These are phyloP conservation scores for Candida oleophila DNA, from an alignment of 805 yeast species.

Conservation along the genomic window DNA sequence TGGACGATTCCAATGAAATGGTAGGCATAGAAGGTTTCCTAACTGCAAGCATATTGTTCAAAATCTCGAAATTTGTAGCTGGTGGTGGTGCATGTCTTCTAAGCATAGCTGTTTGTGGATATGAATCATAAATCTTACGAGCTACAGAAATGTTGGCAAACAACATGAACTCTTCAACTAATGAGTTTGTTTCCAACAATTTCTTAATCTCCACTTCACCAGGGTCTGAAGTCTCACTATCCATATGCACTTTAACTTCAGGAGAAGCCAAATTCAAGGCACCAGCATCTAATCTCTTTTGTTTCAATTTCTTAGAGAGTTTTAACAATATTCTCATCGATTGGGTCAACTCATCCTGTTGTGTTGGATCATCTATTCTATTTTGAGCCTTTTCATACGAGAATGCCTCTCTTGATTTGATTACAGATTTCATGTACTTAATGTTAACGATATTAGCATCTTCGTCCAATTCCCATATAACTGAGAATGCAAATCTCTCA, in stretches of 20 bases:
- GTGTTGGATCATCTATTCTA: constrained; percentile 76
- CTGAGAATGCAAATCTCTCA: constrained; percentile 94
- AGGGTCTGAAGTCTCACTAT: constrained; percentile 95
- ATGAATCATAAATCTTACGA: constrained; percentile 83
- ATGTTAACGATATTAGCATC: constrained; percentile 82
- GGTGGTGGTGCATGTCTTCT: constrained; percentile 99
- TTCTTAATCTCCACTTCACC: constrained; percentile 91
- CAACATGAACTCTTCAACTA: constrained; percentile 98
- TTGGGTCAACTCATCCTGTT: constrained; percentile 79
- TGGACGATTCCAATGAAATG: constrained; percentile 80
- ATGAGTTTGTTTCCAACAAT: constrained; percentile 84
- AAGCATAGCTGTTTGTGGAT: constrained; percentile 97
- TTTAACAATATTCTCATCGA: constrained; percentile 82
- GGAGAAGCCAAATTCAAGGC: constrained; percentile 97
- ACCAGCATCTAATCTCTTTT: constrained; percentile 87
- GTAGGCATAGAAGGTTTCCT: constrained; percentile 63
- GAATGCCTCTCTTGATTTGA: constrained; percentile 89
- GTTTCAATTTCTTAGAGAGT: constrained; percentile 82
- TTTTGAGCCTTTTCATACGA: constrained; percentile 91
- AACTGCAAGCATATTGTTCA: constrained; percentile 85
- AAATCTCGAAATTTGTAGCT: constrained; percentile 81
- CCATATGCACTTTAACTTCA: constrained; percentile 96
- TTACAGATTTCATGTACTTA: constrained; percentile 81
- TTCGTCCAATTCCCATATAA: constrained; percentile 89
- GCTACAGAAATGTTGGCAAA: constrained; percentile 97